Base-by-base conservation (phyloP, 768 basidiomycete genomes). In the Amyloporia xantha region DNA sequence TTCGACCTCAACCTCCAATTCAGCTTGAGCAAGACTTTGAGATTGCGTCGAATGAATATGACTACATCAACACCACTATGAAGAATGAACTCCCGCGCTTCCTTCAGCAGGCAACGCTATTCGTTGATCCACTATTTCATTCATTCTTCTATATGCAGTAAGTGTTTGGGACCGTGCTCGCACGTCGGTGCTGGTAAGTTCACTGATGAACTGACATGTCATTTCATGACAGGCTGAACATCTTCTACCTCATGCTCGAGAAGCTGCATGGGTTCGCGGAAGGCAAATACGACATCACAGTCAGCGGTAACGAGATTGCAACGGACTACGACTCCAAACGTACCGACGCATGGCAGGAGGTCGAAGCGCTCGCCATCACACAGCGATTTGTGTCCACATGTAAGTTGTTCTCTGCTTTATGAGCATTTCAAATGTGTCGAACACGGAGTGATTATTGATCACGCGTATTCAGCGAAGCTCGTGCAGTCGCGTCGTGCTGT, bases 111-210 rank as follows among this genome's bases (percentile, higher is more conserved):
- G 75, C 87, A 1, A 86, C 91, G 2, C 80, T 84, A 54, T 97
- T 97, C 68, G 91, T 98, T 62, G 86, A 94, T 56, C 96, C 96
- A 1, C 72, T 98, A n/a, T 99, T 97, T 79, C 86, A 95, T 59
- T 95, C 92, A 15, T 93, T 93, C 76, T 99, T 87, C 74, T 99
- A 95, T 66, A 97, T 99, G 93, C 92, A 98, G 91, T 94, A 61
- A 62, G 92, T 81, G 7, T 54, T n/a, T n/a, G n/a, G n/a, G n/a
- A n/a, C n/a, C n/a, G n/a, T n/a, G n/a, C n/a, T n/a, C n/a, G n/a
- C 49, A 40, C 7, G 21, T 5, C 21, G 23, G 13, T 7, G 15
- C 27, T 36, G 23, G 23, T 10, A 25, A 6, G 11, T 15, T 7
- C 42, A 13, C 13, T 26, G 7, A 17, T 28, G 9, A 17, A 6